Percentiles rank a stretch among this genome's conserved stretches.
Evolutionary conservation across 305 asterid species (phyloP).

Genomic region (Rubia tinctorum): DNA sequence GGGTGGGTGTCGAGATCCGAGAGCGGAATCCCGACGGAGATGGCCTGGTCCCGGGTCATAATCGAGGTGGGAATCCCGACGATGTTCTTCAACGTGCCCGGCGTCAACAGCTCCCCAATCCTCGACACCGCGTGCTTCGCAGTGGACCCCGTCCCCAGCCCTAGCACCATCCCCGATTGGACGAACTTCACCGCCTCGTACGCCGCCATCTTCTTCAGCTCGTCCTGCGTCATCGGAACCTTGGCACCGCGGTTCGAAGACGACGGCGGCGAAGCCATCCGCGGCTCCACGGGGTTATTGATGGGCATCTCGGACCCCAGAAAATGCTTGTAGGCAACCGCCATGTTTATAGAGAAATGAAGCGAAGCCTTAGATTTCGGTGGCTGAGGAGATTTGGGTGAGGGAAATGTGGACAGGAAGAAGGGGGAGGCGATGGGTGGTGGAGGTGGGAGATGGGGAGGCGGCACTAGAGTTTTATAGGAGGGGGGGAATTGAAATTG

Average conservation of each 20-base stretch:
- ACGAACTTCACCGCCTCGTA: conserved; percentile 85
- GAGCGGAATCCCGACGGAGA: conserved; percentile 56
- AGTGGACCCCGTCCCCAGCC: conserved; percentile 84
- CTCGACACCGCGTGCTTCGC: conserved; percentile 83
- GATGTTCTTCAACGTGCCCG: conserved; percentile 58
- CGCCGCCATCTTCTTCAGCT: conserved; percentile 77
- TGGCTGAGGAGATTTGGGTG: conserved; percentile 1
- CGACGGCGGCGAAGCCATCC: conserved; percentile 41
- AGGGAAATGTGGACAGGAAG: conserved; percentile 10
- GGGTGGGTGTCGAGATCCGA: conserved; percentile 77
- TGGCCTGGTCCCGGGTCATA: conserved; percentile 62
- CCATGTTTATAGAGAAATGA: conserved; percentile 37
- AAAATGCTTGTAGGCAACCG: conserved; percentile 60
- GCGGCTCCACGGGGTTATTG: conserved; percentile 33
- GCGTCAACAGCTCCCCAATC: conserved; percentile 55
- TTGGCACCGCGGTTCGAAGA: conserved; percentile 21
- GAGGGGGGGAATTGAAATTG: too few relatives aligned
- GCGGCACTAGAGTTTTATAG: too few relatives aligned
- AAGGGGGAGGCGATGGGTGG: background rate
- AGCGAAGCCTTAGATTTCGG: background rate
- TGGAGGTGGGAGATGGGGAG: background rate
- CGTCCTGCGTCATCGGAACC: conserved; percentile 58
- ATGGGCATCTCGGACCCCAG: conserved; percentile 28
- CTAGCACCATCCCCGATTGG: conserved; percentile 79
- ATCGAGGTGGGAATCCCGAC: conserved; percentile 80